Percentiles rank a stretch among this genome's conserved stretches.
These are phyloP conservation scores for Bondarzewia mesenterica DNA, from an alignment of 1,284 basidiomycete genomes.

Conservation along the genomic window DNA sequence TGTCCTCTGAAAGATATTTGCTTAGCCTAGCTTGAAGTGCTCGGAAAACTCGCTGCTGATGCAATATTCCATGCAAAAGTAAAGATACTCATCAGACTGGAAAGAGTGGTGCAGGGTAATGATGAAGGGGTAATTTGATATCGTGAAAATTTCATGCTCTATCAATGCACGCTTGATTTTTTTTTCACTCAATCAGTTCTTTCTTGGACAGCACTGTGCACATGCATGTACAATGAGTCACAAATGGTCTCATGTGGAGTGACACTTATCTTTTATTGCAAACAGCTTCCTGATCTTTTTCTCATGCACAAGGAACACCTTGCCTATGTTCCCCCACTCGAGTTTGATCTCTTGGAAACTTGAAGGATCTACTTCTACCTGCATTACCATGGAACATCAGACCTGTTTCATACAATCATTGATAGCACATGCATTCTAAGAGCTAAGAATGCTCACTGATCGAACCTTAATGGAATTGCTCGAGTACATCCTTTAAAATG, in stretches of 20 bases:
- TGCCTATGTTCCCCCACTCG: slow-evolving; percentile 93
- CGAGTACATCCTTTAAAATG: slow-evolving; percentile 91
- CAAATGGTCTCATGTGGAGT: background rate
- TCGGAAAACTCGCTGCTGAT: slow-evolving; percentile 99
- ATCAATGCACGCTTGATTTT: slow-evolving; percentile 96
- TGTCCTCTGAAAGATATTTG: slow-evolving; percentile 93
- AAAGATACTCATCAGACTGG: slow-evolving; percentile 94
- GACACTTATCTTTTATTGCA: slow-evolving; percentile 90
- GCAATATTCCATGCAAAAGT: slow-evolving; percentile 99
- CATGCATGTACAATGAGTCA: background rate
- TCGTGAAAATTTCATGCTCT: slow-evolving; percentile 94
- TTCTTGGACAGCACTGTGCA: slow-evolving; percentile 84
- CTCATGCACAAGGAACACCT: slow-evolving; percentile 92
- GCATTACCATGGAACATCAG: slow-evolving; percentile 11
- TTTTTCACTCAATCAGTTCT: slow-evolving; percentile 97
- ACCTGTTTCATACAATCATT: slow-evolving; percentile 1
- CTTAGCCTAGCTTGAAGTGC: slow-evolving; percentile 91
- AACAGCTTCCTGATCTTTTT: slow-evolving; percentile 91
- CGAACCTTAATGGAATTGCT: slow-evolving; percentile 96
- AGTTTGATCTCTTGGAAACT: slow-evolving; percentile 94
- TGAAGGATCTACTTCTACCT: slow-evolving; percentile 87
- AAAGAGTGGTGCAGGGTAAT: slow-evolving; percentile 97
- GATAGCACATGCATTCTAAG: slow-evolving; percentile 1
- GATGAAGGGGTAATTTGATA: slow-evolving; percentile 96
- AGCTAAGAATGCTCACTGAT: slow-evolving; percentile 43